phyloP scores from a whole-genome alignment of 257 asterid genomes.

The Solanum rostratum region DNA sequence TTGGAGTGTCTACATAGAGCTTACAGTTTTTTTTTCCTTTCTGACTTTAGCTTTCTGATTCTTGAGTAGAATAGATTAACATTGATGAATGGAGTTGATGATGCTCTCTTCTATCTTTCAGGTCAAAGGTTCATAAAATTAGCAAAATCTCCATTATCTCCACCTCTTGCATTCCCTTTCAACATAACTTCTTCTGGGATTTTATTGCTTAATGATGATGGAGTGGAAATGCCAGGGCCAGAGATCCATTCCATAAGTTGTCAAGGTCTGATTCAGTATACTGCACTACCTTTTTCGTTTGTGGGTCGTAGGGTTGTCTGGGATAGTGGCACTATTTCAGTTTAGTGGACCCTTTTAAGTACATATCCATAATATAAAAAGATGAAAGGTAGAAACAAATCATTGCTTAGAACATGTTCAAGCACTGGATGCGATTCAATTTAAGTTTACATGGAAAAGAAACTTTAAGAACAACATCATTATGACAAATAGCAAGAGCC shows the following conservation, averaged over 20 bases:
- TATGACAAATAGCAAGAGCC: background rate
- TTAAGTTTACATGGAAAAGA: background rate
- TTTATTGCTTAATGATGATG: constrained; percentile 51
- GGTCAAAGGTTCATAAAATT: constrained; percentile 73
- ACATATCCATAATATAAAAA: background rate
- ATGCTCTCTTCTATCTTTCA: constrained; percentile 17
- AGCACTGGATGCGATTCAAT: background rate
- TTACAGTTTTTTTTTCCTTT: background rate
- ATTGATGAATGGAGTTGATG: background rate
- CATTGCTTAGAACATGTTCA: background rate
- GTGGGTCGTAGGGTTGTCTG: background rate
- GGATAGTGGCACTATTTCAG: background rate
- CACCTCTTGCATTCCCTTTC: constrained; percentile 54
- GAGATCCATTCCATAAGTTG: constrained; percentile 44
- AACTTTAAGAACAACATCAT: background rate
- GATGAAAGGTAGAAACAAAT: background rate
- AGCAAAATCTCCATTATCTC: constrained; percentile 76
- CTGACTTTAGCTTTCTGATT: background rate
- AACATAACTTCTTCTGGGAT: constrained; percentile 54
- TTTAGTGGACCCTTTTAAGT: background rate
- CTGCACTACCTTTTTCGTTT: background rate
- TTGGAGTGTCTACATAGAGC: background rate
- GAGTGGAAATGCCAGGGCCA: constrained; percentile 57
- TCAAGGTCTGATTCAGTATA: constrained; percentile 36
- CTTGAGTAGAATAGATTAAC: background rate